Conservation (phyloP, 129 eudicot genomes). For the Logfia minima region DNA sequence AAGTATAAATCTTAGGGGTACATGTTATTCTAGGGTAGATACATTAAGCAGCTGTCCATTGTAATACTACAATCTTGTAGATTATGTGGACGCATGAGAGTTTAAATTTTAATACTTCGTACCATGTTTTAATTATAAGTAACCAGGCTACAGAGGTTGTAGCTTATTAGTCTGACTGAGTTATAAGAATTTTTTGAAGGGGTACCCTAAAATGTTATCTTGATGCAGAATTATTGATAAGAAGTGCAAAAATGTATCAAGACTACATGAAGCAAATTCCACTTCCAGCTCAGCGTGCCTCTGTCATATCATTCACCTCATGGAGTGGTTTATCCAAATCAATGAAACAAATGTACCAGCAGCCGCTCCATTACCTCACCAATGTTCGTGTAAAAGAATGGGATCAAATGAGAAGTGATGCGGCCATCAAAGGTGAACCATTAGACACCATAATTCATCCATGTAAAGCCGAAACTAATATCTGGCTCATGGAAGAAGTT, state of each 20-base stretch:
- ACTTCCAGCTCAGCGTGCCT: slow-evolving; percentile 53
- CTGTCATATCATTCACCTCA: slow-evolving; percentile 60
- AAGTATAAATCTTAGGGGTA: background rate
- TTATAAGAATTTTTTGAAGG: background rate
- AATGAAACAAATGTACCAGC: slow-evolving; percentile 56
- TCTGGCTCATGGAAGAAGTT: slow-evolving; percentile 86
- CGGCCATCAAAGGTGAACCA: slow-evolving; percentile 33
- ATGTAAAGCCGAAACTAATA: slow-evolving; percentile 65
- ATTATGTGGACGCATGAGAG: background rate
- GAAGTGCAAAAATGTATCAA: slow-evolving; percentile 69
- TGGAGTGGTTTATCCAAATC: slow-evolving; percentile 67
- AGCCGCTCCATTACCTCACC: slow-evolving; percentile 87
- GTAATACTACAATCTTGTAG: background rate
- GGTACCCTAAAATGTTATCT: background rate
- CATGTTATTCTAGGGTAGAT: background rate
- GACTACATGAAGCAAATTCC: slow-evolving; percentile 69
- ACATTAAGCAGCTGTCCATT: background rate
- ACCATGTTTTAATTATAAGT: background rate
- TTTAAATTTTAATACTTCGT: background rate
- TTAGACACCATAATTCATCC: slow-evolving; percentile 69
- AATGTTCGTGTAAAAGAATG: slow-evolving; percentile 55
- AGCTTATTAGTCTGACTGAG: background rate
- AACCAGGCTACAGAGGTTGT: background rate
- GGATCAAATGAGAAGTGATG: slow-evolving; percentile 56
- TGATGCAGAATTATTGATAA: slow-evolving; percentile 43